These are phyloP conservation scores for Parsonsia alboflavescens DNA, from an alignment of 257 asterid genomes.

Conservation along the genomic window DNA sequence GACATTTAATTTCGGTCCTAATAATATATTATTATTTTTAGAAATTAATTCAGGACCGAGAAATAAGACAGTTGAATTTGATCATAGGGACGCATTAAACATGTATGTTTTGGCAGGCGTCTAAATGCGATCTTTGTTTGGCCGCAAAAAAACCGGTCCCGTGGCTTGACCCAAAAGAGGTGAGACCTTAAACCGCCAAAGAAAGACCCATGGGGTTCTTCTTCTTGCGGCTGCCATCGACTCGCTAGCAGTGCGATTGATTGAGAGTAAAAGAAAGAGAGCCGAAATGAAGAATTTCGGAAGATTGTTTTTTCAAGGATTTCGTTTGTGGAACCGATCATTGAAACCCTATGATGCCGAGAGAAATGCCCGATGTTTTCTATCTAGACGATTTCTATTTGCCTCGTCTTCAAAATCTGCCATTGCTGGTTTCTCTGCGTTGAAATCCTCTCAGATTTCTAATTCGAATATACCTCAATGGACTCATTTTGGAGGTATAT, in stretches of 20 bases:
- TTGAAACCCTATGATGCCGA: constrained; percentile 27
- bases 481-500: constrained; percentile 47
- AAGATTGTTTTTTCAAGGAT: constrained; percentile 38
- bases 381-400: constrained; percentile 29
- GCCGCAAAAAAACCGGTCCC: too few species aligned
- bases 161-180: too few species aligned
- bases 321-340: constrained; percentile 27
- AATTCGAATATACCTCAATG: constrained; percentile 21
- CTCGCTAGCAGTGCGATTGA: neutral
- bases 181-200: neutral
- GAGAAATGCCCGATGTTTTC: constrained; percentile 12
- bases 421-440: constrained; percentile 19
- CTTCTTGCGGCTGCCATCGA: neutral
- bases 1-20: too few species aligned
- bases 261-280: neutral
- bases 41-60: too few species aligned
- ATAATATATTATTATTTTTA: too few species aligned
- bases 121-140: too few species aligned
- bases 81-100: too few species aligned
- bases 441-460: constrained; percentile 20
- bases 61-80: too few species aligned
- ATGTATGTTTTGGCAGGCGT: too few species aligned
- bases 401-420: constrained; percentile 25
- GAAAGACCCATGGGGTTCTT: too few species aligned
- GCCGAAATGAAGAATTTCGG: constrained; percentile 43